Evolutionary conservation across 2,329 filamentous ascomycete species (phyloP).

Genomic region (Myriosclerotinia duriaeana): DNA sequence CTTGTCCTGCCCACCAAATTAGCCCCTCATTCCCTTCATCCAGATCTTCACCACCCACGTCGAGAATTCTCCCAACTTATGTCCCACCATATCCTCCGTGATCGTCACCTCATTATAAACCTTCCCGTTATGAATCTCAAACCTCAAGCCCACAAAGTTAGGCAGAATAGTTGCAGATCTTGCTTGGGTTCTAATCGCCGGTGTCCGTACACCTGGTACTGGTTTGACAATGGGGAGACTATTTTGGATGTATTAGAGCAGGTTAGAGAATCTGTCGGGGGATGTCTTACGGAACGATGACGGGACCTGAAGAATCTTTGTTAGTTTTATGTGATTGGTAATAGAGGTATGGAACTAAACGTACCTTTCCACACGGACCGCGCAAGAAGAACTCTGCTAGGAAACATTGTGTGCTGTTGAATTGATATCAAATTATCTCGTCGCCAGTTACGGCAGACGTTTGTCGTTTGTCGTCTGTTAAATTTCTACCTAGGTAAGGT

Average conservation of each 20-base stretch:
- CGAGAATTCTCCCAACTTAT: slow-evolving; percentile 73
- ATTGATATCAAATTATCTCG: slow-evolving; percentile 16
- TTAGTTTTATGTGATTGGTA: slow-evolving; percentile 11
- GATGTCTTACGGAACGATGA: slow-evolving; percentile 65
- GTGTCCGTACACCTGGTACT: slow-evolving; percentile 53
- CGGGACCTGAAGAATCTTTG: slow-evolving; percentile 54
- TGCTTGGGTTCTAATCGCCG: slow-evolving; percentile 67
- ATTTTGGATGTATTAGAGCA: slow-evolving; percentile 42
- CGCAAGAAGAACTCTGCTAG: slow-evolving; percentile 56
- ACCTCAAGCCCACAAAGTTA: slow-evolving; percentile 68
- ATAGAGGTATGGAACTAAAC: slow-evolving; percentile 15
- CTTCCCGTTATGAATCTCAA: slow-evolving; percentile 73
- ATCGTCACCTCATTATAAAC: slow-evolving; percentile 66
- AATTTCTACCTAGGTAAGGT: slow-evolving; percentile 6
- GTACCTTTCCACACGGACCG: slow-evolving; percentile 76
- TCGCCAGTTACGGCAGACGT: slow-evolving; percentile 1
- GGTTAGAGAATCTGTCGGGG: slow-evolving; percentile 22
- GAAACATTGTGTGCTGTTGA: slow-evolving; percentile 50
- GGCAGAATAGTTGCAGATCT: slow-evolving; percentile 71
- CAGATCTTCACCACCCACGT: slow-evolving; percentile 50
- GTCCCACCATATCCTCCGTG: slow-evolving; percentile 75
- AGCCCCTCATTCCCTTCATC: neutral
- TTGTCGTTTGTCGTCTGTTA: slow-evolving; percentile 19
- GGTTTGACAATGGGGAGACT: slow-evolving; percentile 54
- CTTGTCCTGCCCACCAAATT: slow-evolving; percentile 53